A percentile compares a stretch with the other conserved stretches of the same genome.
phyloP scores from a whole-genome alignment of 1,284 basidiomycete species.

The Leucoagaricus sp. region DNA sequence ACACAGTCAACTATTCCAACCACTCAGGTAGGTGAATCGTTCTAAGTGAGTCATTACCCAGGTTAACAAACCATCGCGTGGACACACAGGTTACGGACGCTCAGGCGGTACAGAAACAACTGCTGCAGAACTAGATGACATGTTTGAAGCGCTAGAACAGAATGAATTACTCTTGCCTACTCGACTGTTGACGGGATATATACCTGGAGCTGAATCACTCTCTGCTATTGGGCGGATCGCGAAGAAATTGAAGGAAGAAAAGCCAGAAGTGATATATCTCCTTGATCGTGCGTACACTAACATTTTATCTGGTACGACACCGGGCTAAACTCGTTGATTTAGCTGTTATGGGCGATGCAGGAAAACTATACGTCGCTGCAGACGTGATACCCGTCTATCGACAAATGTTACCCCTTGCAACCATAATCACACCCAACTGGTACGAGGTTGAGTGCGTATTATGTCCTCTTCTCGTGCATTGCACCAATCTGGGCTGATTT shows the following conservation, averaged over 20 bases:
- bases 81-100: conserved; percentile 68
- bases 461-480: conserved; percentile 9
- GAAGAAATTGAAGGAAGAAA: conserved; percentile 53
- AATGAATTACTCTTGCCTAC: conserved; percentile 68
- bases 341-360: conserved; percentile 92
- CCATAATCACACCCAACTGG: conserved; percentile 97
- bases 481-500: conserved; percentile 5
- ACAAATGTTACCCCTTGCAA: conserved; percentile 75
- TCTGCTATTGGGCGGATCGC: conserved; percentile 67
- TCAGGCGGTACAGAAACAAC: conserved; percentile 75
- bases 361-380: conserved; percentile 84
- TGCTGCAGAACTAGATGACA: conserved; percentile 63
- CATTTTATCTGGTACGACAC: not conserved
- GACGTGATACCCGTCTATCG: conserved; percentile 91
- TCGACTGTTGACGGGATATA: conserved; percentile 83
- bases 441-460: conserved; percentile 91
- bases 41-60: not conserved
- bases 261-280: conserved; percentile 76
- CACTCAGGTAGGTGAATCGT: conserved; percentile 71
- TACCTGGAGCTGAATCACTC: conserved; percentile 84
- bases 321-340: conserved; percentile 10
- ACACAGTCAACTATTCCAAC: conserved; percentile 96
- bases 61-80: not conserved
- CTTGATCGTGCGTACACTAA: conserved; percentile 76
- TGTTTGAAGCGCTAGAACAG: conserved; percentile 68